Percentiles rank a stretch among this genome's conserved stretches.
Evolutionary conservation across 192 early-diverging fungal species (phyloP).

Genomic region (Backusella circina): DNA sequence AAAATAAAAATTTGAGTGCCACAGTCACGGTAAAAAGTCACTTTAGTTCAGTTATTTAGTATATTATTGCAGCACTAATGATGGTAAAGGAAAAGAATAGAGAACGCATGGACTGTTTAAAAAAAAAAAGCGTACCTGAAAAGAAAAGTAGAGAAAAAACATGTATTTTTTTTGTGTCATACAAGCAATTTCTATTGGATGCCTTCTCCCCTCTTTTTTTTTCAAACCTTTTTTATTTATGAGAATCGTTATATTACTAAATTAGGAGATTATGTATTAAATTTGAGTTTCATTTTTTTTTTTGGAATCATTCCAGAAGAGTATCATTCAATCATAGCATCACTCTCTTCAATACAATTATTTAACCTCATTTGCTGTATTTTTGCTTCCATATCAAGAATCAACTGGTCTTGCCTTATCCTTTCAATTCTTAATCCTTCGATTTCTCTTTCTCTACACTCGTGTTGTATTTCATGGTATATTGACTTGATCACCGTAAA

Average conservation of each 20-base stretch:
- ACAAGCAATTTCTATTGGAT: background rate
- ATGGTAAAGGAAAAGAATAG: background rate
- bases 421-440: constrained; percentile 1
- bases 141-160: background rate
- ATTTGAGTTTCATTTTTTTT: background rate
- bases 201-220: background rate
- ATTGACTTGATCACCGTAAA: background rate
- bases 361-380: background rate
- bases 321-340: background rate
- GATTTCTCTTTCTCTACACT: background rate
- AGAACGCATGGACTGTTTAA: background rate
- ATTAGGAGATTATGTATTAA: background rate
- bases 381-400: background rate
- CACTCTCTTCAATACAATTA: background rate
- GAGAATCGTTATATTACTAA: background rate
- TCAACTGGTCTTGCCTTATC: background rate
- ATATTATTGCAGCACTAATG: background rate
- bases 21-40: background rate
- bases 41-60: background rate
- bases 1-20: background rate
- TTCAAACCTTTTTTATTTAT: background rate
- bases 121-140: background rate
- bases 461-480: background rate
- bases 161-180: background rate
- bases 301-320: background rate